Base-by-base conservation (phyloP, 768 basidiomycete species). In the Boletus speciosus region DNA sequence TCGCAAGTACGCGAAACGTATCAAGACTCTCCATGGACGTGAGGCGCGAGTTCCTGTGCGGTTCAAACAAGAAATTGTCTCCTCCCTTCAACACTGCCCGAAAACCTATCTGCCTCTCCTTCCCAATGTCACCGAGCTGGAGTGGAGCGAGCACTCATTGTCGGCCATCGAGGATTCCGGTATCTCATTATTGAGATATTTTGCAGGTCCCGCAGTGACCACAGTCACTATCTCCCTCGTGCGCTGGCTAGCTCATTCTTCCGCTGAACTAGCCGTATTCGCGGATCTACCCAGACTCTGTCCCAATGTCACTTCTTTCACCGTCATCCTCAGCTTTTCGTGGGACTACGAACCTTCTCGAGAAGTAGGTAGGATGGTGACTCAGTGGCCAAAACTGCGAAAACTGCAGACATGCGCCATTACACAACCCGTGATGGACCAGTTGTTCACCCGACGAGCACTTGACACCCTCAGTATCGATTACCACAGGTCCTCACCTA, bases 261-360 rank as follows among this genome's bases (percentile, higher is more conserved):
- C 58, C 0, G 34, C 51, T 4, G 58, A 69, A 48, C 32, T 49
- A 11, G 51, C 48, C 14, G 47, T 57, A 9, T 43, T 68, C 4
- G 52, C 57, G 11, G 55, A 59, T n/a, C 14, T 66, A 23, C 59
- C 52, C 2, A 34, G 31, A 2, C 45, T 52, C 25, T 66, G 64
- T 48, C 67, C 64, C 1, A 58, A 61, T 27, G 52, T 66, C 38
- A 57, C 57, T 6, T 63, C 58, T 7, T 63, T 66, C 44, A 46
- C 49, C n/a, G 5, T 56, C 42, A 12, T 15, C 34, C 46, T 57
- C 34, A 19, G 31, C 14, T 50, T 53, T 47, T 51, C 51, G 3
- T 61, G 57, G 43, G 49, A 57, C 9, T 44, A 54, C 5, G 53
- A 52, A 49, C 55, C 53, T 11, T 48, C 27, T 2, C 36, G 27